These are phyloP conservation scores for Mycotypha africana DNA, from an alignment of 371 early-diverging fungal species.

Conservation along the genomic window DNA sequence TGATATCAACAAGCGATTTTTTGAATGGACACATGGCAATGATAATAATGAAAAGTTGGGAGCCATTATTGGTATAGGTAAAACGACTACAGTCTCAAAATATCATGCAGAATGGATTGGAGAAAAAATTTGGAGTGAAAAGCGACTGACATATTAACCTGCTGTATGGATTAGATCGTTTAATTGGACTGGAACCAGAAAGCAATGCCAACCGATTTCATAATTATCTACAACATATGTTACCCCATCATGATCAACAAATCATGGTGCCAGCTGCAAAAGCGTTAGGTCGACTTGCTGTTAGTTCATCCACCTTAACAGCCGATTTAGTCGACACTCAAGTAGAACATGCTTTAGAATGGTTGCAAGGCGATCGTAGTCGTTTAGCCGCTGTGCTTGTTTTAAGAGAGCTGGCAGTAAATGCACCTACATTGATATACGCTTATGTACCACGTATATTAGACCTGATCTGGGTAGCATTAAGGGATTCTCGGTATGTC, in stretches of 20 bases:
- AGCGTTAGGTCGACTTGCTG: constrained; percentile 77
- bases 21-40: constrained; percentile 63
- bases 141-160: no score
- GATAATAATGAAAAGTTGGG: constrained; percentile 70
- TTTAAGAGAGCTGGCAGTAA: constrained; percentile 75
- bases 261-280: constrained; percentile 82
- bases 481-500: constrained; percentile 77
- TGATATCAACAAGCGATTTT: constrained; percentile 71
- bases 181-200: constrained; percentile 84
- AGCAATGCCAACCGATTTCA: constrained; percentile 86
- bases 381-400: constrained; percentile 88
- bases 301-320: constrained; percentile 72
- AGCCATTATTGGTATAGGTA: constrained; percentile 73
- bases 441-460: constrained; percentile 81
- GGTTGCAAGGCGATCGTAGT: constrained; percentile 82
- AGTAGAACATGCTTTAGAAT: constrained; percentile 85
- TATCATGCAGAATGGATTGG: no score
- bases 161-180: no score
- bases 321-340: constrained; percentile 86
- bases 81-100: no score
- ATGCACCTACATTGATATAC: constrained; percentile 84
- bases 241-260: constrained; percentile 79
- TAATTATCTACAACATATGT: constrained; percentile 78
- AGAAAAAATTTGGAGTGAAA: no score
- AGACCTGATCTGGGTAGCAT: constrained; percentile 82